A percentile compares a stretch with the other conserved stretches of the same genome.
Evolutionary conservation across 1,284 basidiomycete genomes (phyloP).

Genomic region (Sporisorium reilianum): DNA sequence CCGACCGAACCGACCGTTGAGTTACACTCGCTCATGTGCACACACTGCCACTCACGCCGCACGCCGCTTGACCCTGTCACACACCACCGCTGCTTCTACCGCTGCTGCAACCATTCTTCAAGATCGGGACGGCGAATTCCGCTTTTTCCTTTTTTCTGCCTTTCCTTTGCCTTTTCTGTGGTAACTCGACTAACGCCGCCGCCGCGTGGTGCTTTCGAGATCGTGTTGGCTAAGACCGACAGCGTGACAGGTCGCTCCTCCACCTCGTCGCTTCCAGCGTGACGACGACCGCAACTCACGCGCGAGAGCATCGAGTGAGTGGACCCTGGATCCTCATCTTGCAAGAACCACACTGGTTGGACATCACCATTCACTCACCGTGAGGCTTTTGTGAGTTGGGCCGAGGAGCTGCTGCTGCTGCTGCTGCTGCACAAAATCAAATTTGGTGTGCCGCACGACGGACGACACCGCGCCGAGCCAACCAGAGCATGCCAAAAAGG

Average conservation of each 20-base stretch:
- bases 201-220: no score
- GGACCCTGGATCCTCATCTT: conserved; percentile 1
- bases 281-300: no score
- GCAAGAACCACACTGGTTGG: no score
- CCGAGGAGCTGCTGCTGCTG: conserved; percentile 8
- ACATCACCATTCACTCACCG: no score
- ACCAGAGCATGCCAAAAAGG: no score
- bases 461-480: conserved; percentile 32
- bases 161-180: not conserved
- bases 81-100: not conserved
- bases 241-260: no score
- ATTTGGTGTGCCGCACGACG: conserved; percentile 13
- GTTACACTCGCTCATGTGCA: no score
- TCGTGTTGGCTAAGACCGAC: conserved; percentile 3
- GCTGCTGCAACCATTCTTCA: not conserved
- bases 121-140: conserved; percentile 7
- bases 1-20: not conserved
- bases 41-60: not conserved
- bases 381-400: no score
- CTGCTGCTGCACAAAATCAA: no score
- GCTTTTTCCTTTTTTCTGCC: not conserved
- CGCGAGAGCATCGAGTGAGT: no score
- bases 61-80: not conserved
- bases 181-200: no score
- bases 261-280: no score